These are phyloP conservation scores for Penicillium daleae DNA, from an alignment of 495 filamentous ascomycete species.

Conservation along the genomic window DNA sequence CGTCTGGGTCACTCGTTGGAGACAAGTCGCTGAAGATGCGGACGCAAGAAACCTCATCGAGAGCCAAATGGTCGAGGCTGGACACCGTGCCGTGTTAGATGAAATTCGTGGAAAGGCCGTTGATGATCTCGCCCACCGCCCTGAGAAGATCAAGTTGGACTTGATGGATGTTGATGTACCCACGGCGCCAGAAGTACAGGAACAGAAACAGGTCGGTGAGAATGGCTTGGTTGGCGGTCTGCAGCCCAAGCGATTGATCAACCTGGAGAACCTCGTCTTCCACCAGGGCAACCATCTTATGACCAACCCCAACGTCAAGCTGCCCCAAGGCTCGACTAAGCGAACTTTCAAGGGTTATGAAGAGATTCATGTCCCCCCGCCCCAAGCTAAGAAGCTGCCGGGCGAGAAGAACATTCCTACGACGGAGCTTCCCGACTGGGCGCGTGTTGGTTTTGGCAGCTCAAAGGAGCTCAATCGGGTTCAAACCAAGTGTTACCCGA, in stretches of 20 bases:
- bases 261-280: constrained; percentile 94
- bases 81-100: constrained; percentile 83
- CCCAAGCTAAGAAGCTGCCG: constrained; percentile 79
- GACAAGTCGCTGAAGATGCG: constrained; percentile 77
- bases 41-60: constrained; percentile 79
- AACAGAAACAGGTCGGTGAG: constrained; percentile 56
- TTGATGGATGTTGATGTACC: constrained; percentile 91
- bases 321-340: constrained; percentile 95
- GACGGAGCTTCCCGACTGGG: constrained; percentile 90
- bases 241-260: constrained; percentile 84
- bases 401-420: constrained; percentile 81
- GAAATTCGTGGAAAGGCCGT: constrained; percentile 72
- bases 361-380: constrained; percentile 94
- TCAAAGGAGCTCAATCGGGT: constrained; percentile 88
- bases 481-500: constrained; percentile 88
- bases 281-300: constrained; percentile 98
- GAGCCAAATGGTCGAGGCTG: constrained; percentile 84
- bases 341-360: constrained; percentile 96
- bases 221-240: constrained; percentile 79
- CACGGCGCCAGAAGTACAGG: constrained; percentile 53
- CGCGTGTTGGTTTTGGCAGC: constrained; percentile 79
- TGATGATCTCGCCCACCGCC: constrained; percentile 56
- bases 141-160: constrained; percentile 77
- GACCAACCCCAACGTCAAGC: constrained; percentile 93
- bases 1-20: constrained; percentile 92